phyloP scores from a whole-genome alignment of 75 land plant genomes.

The Picea sitchensis region DNA sequence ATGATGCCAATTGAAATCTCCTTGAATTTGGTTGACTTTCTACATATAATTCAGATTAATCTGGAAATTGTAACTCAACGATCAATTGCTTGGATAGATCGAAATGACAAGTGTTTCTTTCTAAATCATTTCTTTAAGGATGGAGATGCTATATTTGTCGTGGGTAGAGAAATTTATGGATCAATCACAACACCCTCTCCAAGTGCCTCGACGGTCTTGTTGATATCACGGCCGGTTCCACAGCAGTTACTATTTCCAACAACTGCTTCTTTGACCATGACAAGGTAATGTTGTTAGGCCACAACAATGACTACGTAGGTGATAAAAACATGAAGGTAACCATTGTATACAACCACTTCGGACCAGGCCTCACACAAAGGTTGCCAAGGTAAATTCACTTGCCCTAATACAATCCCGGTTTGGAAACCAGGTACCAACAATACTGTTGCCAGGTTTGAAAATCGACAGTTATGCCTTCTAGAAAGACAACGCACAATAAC shows the following conservation, averaged over 20 bases:
- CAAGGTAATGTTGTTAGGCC: constrained; percentile 25
- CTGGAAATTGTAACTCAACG: too few species aligned
- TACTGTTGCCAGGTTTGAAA: too few species aligned
- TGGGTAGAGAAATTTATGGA: constrained; percentile 50
- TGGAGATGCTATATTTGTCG: constrained; percentile 60
- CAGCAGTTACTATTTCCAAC: constrained; percentile 67
- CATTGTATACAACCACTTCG: constrained; percentile 41
- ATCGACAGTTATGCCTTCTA: too few species aligned
- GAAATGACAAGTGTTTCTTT: too few species aligned
- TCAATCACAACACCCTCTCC: constrained; percentile 67
- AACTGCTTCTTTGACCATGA: constrained; percentile 23
- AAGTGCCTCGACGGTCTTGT: too few species aligned
- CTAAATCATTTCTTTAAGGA: constrained; percentile 15
- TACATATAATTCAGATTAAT: too few species aligned
- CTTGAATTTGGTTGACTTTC: too few species aligned
- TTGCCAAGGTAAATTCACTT: constrained; percentile 23
- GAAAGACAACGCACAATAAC: too few species aligned
- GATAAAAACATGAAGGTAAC: constrained; percentile 23
- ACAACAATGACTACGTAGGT: background rate
- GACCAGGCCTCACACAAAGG: constrained; percentile 26
- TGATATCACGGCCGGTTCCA: constrained; percentile 61
- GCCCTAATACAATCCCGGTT: too few species aligned
- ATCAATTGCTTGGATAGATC: too few species aligned
- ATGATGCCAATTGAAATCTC: too few species aligned
- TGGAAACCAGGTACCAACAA: too few species aligned